Percentiles rank a stretch among this genome's conserved stretches.
phyloP scores from a whole-genome alignment of 1,284 basidiomycete genomes.

The Sphagnurus paluster region DNA sequence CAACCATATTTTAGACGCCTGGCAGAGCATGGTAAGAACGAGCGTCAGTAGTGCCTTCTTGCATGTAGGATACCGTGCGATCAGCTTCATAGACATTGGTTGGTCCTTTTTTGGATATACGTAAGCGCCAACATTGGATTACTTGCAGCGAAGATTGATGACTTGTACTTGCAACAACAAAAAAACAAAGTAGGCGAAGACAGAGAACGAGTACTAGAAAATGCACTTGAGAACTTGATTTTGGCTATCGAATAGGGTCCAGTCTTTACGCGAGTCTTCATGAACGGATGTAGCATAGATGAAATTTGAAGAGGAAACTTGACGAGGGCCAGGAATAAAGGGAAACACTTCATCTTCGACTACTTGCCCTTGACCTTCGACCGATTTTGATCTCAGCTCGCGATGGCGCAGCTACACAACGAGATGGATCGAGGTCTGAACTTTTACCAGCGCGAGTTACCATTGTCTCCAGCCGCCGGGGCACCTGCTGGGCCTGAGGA shows the following conservation, averaged over 20 bases:
- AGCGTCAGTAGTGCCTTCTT: conserved; percentile 3
- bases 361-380: conserved; percentile 30
- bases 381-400: conserved; percentile 22
- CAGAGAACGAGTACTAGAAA: conserved; percentile 36
- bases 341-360: conserved; percentile 26
- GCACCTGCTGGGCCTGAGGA: conserved; percentile 25
- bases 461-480: conserved; percentile 35
- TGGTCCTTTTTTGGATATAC: conserved; percentile 16
- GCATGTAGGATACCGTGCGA: conserved; percentile 6
- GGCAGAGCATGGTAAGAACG: conserved; percentile 2
- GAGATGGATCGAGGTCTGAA: conserved; percentile 13
- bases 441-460: conserved; percentile 47
- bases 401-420: conserved; percentile 12
- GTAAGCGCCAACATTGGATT: conserved; percentile 14
- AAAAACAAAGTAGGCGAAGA: conserved; percentile 43
- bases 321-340: conserved; percentile 26
- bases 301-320: conserved; percentile 30
- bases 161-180: conserved; percentile 46
- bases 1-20: conserved; percentile 8
- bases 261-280: conserved; percentile 30
- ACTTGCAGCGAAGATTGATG: conserved; percentile 25
- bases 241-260: conserved; percentile 31
- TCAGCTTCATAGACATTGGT: too few relatives aligned
- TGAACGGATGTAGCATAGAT: conserved; percentile 25
- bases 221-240: conserved; percentile 35